Percentiles rank a stretch among this genome's conserved stretches.
These are phyloP conservation scores for Avena eriantha DNA, from an alignment of 176 grass and related monocot genomes.

Conservation along the genomic window DNA sequence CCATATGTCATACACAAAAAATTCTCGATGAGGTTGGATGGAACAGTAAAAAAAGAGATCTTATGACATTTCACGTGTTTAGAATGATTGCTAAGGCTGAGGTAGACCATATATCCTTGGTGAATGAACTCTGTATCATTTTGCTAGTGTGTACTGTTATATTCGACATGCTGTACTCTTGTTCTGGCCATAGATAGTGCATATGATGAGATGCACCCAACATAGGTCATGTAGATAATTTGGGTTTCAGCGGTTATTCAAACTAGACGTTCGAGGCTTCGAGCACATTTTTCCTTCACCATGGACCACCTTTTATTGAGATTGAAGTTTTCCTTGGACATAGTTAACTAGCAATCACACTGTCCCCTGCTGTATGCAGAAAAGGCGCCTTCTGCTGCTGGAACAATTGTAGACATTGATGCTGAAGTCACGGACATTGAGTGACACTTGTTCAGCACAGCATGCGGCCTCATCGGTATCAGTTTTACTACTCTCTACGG, in stretches of 20 bases:
- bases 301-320: background rate
- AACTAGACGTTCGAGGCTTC: background rate
- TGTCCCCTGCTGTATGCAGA: slow-evolving; percentile 31
- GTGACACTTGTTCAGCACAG: slow-evolving; percentile 33
- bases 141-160: background rate
- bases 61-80: background rate
- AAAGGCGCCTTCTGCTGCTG: slow-evolving; percentile 45
- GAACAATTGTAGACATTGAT: slow-evolving; percentile 67
- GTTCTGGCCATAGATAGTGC: background rate
- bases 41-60: background rate
- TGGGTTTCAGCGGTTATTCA: background rate
- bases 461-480: background rate
- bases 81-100: background rate
- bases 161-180: background rate
- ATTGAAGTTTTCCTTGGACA: background rate
- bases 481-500: background rate
- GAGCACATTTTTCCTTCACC: background rate
- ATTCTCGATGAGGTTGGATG: background rate
- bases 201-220: background rate
- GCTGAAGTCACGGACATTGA: slow-evolving; percentile 78
- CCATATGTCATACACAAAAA: slow-evolving; percentile 4
- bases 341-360: background rate
- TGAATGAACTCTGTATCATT: background rate
- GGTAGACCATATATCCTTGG: background rate
- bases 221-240: background rate